Conservation (phyloP, 768 basidiomycete genomes). For the Mycena epipterygia region DNA sequence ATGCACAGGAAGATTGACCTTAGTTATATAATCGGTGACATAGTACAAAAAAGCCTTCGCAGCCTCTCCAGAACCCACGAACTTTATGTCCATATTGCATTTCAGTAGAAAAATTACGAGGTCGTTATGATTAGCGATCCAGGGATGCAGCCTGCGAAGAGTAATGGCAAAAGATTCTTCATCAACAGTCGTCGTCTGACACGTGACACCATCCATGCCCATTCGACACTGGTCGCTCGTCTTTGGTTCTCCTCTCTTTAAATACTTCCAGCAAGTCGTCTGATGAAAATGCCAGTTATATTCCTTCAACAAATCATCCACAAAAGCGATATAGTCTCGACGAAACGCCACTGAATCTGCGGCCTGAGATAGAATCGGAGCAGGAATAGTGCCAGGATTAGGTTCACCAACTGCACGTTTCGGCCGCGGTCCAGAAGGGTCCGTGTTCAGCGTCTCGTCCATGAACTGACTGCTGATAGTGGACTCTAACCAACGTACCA, state of each 20-base stretch:
- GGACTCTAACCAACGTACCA: neutral
- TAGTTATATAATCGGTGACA: slow-evolving; percentile 51
- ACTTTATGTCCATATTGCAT: slow-evolving; percentile 46
- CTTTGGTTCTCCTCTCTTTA: neutral
- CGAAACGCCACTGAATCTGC: neutral
- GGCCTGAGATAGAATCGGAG: neutral
- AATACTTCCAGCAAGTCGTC: slow-evolving; percentile 5
- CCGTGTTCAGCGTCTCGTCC: neutral
- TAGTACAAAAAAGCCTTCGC: slow-evolving; percentile 49
- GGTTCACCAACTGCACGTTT: neutral
- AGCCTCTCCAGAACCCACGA: slow-evolving; percentile 43
- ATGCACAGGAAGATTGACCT: slow-evolving; percentile 36
- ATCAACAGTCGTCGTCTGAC: slow-evolving; percentile 10
- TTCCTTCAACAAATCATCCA: neutral
- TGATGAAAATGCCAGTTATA: slow-evolving; percentile 13
- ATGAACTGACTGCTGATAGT: neutral
- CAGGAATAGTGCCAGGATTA: neutral
- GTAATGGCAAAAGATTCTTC: neutral
- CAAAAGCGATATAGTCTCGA: neutral
- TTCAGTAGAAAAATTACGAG: slow-evolving; percentile 33
- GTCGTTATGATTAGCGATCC: slow-evolving; percentile 13
- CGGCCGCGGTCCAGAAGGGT: too few relatives aligned
- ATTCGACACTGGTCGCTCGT: slow-evolving; percentile 9
- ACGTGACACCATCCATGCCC: neutral
- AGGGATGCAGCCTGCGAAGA: slow-evolving; percentile 1